Base-by-base conservation (phyloP, 73 alveolate species). In the Paramecium primaurelia region DNA sequence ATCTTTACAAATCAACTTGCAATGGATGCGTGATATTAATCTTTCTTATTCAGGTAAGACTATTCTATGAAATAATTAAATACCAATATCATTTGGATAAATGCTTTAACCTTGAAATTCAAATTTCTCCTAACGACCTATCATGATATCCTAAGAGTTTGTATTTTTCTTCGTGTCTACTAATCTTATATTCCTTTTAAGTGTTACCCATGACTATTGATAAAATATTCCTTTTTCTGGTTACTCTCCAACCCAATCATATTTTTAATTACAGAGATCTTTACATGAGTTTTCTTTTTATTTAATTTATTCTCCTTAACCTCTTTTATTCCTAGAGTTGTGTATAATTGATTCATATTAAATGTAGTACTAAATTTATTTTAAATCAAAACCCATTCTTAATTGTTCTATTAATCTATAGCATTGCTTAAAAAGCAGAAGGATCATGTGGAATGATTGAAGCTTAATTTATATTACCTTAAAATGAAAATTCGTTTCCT, bases 21-120 rank as follows among this genome's bases (percentile, higher is more conserved):
- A 89, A 47, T 89, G 94, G 7, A 89, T 49, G 11, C 94, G 42
- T 4, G 94, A 89, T 44, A 89, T 89, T 2, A 68, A 32, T 89
- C 94, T 49, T 28, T 89, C 94, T 58, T 77, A 26, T 28, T 77
- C 92, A 4, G 40, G 68, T 2, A 89, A 86, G 8, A 89, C 94
- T 73, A 12, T n/a, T 11, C 8, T 2, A 40, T 71, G 14, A 8
- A 14, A 36, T 36, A 73, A 34, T 37, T 2, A 8, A 30, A 16
- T 34, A 73, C 87, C 36, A 25, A 89, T 89, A 89, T 89, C 94
- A 47, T 89, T 89, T 69, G 94, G 94, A 2, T 25, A 60, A 6
- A 89, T 47, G 22, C 36, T 42, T 28, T 69, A 22, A 3, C 92
- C 92, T 25, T 89, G 22, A 16, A 22, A 32, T 37, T 73, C 59